Percentiles rank a stretch among this genome's conserved stretches.
phyloP scores from a whole-genome alignment of 164 flowering plant species.

The Berberis thunbergii region DNA sequence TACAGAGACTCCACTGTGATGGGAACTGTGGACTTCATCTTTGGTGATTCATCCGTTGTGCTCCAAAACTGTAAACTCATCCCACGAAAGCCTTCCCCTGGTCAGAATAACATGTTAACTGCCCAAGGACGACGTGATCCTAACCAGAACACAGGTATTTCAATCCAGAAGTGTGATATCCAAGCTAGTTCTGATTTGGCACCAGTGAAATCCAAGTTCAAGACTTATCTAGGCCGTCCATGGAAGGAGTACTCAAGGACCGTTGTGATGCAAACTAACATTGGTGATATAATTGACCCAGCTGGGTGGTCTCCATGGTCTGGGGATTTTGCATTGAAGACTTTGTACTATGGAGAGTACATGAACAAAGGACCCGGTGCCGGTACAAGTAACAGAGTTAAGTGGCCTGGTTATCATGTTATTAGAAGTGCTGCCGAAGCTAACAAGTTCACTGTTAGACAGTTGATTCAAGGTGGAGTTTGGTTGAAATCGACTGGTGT shows the following conservation, averaged over 20 bases:
- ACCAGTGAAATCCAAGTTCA: slow-evolving; percentile 12
- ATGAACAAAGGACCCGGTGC: slow-evolving; percentile 18
- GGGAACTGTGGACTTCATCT: slow-evolving; percentile 29
- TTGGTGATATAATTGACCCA: slow-evolving; percentile 14
- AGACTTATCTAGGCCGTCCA: slow-evolving; percentile 17
- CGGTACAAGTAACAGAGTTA: slow-evolving; percentile 12
- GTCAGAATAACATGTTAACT: slow-evolving; percentile 28
- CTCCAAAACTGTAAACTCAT: slow-evolving; percentile 21
- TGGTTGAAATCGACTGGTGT: slow-evolving; percentile 18
- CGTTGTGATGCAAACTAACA: slow-evolving; percentile 13
- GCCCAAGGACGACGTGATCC: slow-evolving; percentile 38
- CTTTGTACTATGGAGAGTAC: slow-evolving; percentile 22
- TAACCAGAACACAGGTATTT: slow-evolving; percentile 27
- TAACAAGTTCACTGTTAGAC: slow-evolving; percentile 13
- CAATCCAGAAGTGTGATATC: slow-evolving; percentile 24
- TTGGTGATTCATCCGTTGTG: slow-evolving; percentile 28
- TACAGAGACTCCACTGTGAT: slow-evolving; percentile 19
- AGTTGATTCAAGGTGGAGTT: slow-evolving; percentile 17
- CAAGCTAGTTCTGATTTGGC: slow-evolving; percentile 20
- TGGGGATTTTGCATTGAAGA: slow-evolving; percentile 7
- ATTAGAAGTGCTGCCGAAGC: slow-evolving; percentile 14
- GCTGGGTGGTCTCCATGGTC: slow-evolving; percentile 17
- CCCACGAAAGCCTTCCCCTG: slow-evolving; percentile 17
- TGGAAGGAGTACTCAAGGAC: slow-evolving; percentile 21
- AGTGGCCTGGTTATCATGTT: slow-evolving; percentile 22